Conservation (phyloP, 495 filamentous ascomycete genomes). For the Podospora tetraspora region DNA sequence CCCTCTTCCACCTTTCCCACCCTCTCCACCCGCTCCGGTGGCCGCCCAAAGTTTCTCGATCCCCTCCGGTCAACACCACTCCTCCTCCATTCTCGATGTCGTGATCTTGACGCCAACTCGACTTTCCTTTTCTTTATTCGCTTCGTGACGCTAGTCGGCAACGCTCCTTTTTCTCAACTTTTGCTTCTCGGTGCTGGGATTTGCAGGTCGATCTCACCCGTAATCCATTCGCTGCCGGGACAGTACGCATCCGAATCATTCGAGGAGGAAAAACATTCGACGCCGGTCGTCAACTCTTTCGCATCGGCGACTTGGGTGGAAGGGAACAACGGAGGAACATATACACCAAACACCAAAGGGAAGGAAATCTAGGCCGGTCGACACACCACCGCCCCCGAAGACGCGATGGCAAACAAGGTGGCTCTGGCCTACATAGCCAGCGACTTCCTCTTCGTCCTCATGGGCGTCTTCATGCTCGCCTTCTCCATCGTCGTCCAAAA, state of each 20-base stretch:
- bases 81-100: slow-evolving; percentile 26
- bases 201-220: slow-evolving; percentile 34
- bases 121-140: slow-evolving; percentile 30
- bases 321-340: slow-evolving; percentile 7
- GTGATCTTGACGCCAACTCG: slow-evolving; percentile 24
- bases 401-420: slow-evolving; percentile 53
- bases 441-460: slow-evolving; percentile 57
- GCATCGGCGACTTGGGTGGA: slow-evolving; percentile 10
- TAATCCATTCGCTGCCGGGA: slow-evolving; percentile 12
- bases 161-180: slow-evolving; percentile 11
- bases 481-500: slow-evolving; percentile 56
- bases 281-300: slow-evolving; percentile 21
- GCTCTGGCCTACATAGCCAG: slow-evolving; percentile 50
- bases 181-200: slow-evolving; percentile 19
- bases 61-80: slow-evolving; percentile 11
- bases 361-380: slow-evolving; percentile 16
- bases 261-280: slow-evolving; percentile 12
- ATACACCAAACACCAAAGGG: background rate
- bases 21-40: slow-evolving; percentile 11
- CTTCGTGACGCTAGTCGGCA: slow-evolving; percentile 11
- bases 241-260: slow-evolving; percentile 2
- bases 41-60: slow-evolving; percentile 3
- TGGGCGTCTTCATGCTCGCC: slow-evolving; percentile 58
- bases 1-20: slow-evolving; percentile 1
- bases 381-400: slow-evolving; percentile 5